Conservation (phyloP, 2,329 filamentous ascomycete genomes). For the Coniochaeta ligniaria region DNA sequence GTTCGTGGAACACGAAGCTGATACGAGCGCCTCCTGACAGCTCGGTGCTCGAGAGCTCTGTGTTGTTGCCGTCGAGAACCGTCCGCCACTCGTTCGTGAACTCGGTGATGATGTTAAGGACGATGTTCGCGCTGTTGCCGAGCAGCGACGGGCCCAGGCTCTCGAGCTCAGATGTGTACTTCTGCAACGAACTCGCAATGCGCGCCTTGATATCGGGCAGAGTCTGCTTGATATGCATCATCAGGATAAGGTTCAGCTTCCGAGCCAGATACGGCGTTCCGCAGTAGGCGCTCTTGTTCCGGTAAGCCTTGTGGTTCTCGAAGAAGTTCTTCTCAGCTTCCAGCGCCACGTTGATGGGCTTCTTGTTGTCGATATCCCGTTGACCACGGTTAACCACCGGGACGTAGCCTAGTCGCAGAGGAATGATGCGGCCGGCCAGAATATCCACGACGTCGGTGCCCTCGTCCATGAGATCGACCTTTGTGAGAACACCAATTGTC, state of each 20-base stretch:
- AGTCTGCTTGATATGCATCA: conserved; percentile 99
- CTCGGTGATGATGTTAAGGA: conserved; percentile 97
- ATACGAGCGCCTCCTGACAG: conserved; percentile 96
- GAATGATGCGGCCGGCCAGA: conserved; percentile 93
- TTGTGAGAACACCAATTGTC: conserved; percentile 96
- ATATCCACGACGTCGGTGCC: conserved; percentile 98
- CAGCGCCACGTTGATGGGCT: conserved; percentile 81
- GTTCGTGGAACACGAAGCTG: conserved; percentile 97
- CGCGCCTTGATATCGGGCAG: conserved; percentile 97
- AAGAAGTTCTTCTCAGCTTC: conserved; percentile 97
- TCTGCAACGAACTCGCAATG: conserved; percentile 87
- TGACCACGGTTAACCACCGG: conserved; percentile 97
- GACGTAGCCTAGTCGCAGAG: conserved; percentile 84
- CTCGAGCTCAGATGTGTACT: conserved; percentile 77
- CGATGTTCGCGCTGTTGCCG: conserved; percentile 91
- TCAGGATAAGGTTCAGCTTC: conserved; percentile 95
- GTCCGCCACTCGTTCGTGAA: conserved; percentile 98
- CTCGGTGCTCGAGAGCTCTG: conserved; percentile 88
- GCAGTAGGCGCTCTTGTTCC: conserved; percentile 98
- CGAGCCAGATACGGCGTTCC: conserved; percentile 94
- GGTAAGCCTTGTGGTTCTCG: conserved; percentile 96
- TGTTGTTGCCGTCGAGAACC: conserved; percentile 92
- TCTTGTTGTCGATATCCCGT: conserved; percentile 97
- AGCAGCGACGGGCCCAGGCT: conserved; percentile 89
- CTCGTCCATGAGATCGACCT: conserved; percentile 98